Evolutionary conservation across 352 stramenopile species (phyloP).

Genomic region (Globisporangium radiosum): DNA sequence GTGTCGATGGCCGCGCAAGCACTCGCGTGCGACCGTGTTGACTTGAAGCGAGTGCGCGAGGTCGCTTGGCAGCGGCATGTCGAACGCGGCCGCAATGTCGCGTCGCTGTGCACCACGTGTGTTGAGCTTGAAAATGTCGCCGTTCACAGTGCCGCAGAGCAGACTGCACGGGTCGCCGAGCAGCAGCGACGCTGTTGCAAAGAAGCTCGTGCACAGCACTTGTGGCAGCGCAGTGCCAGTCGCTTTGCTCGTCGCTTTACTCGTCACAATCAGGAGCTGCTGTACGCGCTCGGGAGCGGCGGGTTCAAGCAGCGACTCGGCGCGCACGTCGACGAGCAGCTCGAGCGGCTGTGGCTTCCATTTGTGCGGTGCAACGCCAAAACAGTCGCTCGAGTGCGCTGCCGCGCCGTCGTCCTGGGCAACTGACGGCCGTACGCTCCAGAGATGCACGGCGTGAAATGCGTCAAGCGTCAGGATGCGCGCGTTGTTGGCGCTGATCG

Average conservation of each 20-base stretch:
- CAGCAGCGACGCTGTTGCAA: constrained; percentile 16
- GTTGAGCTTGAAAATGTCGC: constrained; percentile 34
- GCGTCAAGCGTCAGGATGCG: constrained; percentile 21
- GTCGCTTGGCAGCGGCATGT: constrained; percentile 13
- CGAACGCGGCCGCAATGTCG: constrained; percentile 24
- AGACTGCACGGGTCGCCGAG: constrained; percentile 15
- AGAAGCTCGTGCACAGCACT: constrained; percentile 16
- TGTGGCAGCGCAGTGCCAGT: not conserved
- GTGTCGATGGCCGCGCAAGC: constrained; percentile 31
- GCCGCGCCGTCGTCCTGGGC: not conserved
- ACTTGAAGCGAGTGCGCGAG: constrained; percentile 5
- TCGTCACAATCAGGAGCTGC: constrained; percentile 6
- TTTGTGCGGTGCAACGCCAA: constrained; percentile 23
- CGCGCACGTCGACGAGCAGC: constrained; percentile 18
- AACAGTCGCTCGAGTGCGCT: constrained; percentile 31
- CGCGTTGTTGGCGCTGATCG: constrained; percentile 11
- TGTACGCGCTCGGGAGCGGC: constrained; percentile 15
- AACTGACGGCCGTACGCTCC: constrained; percentile 13
- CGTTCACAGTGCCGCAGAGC: constrained; percentile 22
- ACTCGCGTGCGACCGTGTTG: constrained; percentile 21
- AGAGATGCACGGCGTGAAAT: constrained; percentile 20
- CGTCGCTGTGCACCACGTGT: not conserved
- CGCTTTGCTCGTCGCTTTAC: not conserved
- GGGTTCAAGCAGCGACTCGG: constrained; percentile 16
- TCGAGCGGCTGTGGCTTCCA: constrained; percentile 26